Base-by-base conservation (phyloP, 305 asterid genomes). In the Fraxinus platypoda region DNA sequence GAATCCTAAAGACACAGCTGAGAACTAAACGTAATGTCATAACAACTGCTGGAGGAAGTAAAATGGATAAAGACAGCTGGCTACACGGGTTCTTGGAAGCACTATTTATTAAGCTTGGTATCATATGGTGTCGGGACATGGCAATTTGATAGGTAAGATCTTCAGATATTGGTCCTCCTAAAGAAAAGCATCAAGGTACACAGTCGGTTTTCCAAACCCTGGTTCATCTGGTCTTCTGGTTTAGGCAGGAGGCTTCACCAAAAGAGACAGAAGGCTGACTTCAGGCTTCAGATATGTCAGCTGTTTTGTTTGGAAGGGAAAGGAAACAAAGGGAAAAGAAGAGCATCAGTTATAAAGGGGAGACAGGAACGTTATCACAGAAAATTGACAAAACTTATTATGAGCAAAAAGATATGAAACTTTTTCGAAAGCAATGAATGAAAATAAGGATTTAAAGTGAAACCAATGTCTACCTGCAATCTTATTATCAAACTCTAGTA, bases 221-320 rank as follows among this genome's bases (percentile, higher is more conserved):
- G 93, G 84, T 84, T 88, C 97, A 90, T 89, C 99, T 89, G 97
- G 94, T 87, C 99, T 88, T 91, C 98, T 81, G 97, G 97, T 94
- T 94, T 88, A 90, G 98, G 95, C 97, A 84, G 91, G 90, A 90
- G 93, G 95, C 94, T 88, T 91, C 94, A 87, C 86, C 94, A 86
- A 89, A 87, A 12, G 86, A 87, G 87, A 88, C 90, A 72, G 78
- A 86, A 86, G 94, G 93, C 87, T 88, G 94, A 90, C 97, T 89
- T 95, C 95, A 82, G 94, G 96, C 99, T 89, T 91, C 98, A 89
- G 86, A 84, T 88, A 87, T 85, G 92, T 93, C 97, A 88, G 95
- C 97, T 95, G 99, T 91, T 93, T 86, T 66, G 17, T 66, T 26
- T 34, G 74, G 74, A 66, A 26, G 35, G 74, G 73, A 66, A 26